Percentiles rank a stretch among this genome's conserved stretches.
phyloP scores from a whole-genome alignment of 306 rosid genomes.

The Comarum palustre region DNA sequence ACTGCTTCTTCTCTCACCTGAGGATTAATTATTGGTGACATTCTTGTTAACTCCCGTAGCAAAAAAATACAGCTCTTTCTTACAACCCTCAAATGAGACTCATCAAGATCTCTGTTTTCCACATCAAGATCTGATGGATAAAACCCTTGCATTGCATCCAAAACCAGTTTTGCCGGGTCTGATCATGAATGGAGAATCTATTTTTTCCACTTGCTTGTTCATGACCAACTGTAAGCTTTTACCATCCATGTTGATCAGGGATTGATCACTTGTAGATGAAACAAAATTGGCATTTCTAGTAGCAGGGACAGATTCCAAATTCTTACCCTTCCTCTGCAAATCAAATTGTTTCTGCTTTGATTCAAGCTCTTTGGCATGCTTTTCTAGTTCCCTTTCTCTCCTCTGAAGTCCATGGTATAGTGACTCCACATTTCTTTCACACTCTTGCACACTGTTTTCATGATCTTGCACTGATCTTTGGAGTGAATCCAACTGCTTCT shows the following conservation, averaged over 20 bases:
- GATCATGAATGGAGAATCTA: constrained; percentile 34
- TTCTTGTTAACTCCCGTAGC: constrained; percentile 31
- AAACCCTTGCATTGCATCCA: constrained; percentile 46
- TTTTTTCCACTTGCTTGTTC: constrained; percentile 28
- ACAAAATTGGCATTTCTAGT: constrained; percentile 2
- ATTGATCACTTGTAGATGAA: background rate
- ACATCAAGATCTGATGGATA: constrained; percentile 8
- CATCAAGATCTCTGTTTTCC: constrained; percentile 13
- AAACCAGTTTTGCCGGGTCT: constrained; percentile 42
- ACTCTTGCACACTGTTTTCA: constrained; percentile 11
- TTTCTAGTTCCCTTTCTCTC: constrained; percentile 28
- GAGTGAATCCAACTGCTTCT: background rate
- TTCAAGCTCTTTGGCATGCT: constrained; percentile 25
- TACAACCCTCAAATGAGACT: constrained; percentile 27
- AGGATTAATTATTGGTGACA: constrained; percentile 33
- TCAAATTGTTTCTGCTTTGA: constrained; percentile 18
- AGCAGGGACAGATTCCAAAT: background rate
- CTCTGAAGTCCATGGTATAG: constrained; percentile 23
- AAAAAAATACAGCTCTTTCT: constrained; percentile 43
- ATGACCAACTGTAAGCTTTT: constrained; percentile 28
- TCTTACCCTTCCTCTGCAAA: constrained; percentile 23
- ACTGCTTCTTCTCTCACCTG: constrained; percentile 41
- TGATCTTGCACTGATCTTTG: background rate
- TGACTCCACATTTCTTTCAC: background rate
- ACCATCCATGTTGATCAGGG: constrained; percentile 13